Conservation (phyloP, 2,329 filamentous ascomycete species). For the Macroventuria anomochaeta region DNA sequence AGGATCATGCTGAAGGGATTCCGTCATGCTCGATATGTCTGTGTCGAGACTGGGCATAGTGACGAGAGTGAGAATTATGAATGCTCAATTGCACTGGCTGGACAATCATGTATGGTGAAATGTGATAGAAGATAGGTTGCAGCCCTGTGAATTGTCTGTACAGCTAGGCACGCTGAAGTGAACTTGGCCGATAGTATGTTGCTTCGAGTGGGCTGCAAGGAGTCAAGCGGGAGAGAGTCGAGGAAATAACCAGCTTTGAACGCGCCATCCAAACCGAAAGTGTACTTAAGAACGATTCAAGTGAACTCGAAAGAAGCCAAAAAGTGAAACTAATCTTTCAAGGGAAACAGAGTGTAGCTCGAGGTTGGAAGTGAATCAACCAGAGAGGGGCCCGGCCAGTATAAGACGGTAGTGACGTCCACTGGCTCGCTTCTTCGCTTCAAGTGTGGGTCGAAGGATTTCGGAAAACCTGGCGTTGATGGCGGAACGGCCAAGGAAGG, state of each 20-base stretch:
- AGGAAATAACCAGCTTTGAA: conserved; percentile 24
- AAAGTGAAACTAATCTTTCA: background rate
- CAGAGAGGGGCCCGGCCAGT: conserved; percentile 8
- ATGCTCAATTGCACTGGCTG: conserved; percentile 18
- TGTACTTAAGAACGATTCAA: background rate
- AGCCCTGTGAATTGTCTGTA: background rate
- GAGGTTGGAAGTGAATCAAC: background rate
- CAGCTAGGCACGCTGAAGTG: conserved; percentile 44
- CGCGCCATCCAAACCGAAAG: conserved; percentile 44
- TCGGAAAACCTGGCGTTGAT: conserved; percentile 17
- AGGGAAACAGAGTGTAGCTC: background rate
- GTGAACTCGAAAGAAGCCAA: background rate
- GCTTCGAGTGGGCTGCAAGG: conserved; percentile 29
- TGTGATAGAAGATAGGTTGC: background rate
- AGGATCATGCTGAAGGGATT: conserved; percentile 27
- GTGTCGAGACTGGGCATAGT: conserved; percentile 36
- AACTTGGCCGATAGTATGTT: conserved; percentile 43
- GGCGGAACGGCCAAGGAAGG: conserved; percentile 9
- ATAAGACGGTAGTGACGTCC: conserved; percentile 17
- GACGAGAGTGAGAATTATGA: background rate
- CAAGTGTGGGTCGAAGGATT: conserved; percentile 18
- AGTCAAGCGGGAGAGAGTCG: conserved; percentile 5
- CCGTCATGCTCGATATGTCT: conserved; percentile 25
- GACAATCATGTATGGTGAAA: conserved; percentile 6
- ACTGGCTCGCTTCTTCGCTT: conserved; percentile 15